A percentile compares a stretch with the other conserved stretches of the same genome.
These are phyloP conservation scores for Aspergillus leporis DNA, from an alignment of 495 filamentous ascomycete genomes.

Conservation along the genomic window DNA sequence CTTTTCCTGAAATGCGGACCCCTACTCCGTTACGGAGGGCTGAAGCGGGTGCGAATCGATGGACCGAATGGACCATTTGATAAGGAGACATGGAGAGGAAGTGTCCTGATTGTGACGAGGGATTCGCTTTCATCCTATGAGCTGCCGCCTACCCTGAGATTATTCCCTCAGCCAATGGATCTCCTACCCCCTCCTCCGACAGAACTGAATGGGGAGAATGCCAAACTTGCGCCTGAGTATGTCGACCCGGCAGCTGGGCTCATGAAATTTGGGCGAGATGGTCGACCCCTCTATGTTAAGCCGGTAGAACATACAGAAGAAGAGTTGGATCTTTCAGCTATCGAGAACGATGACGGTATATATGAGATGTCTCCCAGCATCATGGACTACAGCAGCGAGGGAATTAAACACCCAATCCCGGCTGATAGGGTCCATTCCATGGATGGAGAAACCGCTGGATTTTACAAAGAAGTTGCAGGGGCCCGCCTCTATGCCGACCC, in stretches of 20 bases:
- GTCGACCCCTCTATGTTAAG: slow-evolving; percentile 78
- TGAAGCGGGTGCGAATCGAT: slow-evolving; percentile 46
- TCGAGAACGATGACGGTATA: slow-evolving; percentile 79
- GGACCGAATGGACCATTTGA: slow-evolving; percentile 42
- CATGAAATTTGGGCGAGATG: slow-evolving; percentile 77
- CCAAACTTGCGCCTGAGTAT: slow-evolving; percentile 72
- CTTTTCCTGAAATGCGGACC: slow-evolving; percentile 89
- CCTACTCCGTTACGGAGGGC: slow-evolving; percentile 84
- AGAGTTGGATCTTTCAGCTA: slow-evolving; percentile 66
- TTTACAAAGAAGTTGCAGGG: slow-evolving; percentile 77
- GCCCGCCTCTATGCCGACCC: slow-evolving; percentile 79
- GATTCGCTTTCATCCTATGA: slow-evolving; percentile 81
- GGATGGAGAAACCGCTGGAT: slow-evolving; percentile 74
- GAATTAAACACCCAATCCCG: slow-evolving; percentile 39
- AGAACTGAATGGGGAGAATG: slow-evolving; percentile 60
- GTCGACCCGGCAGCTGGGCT: slow-evolving; percentile 87
- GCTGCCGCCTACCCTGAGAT: slow-evolving; percentile 69
- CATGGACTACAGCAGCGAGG: slow-evolving; percentile 41
- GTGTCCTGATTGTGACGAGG: slow-evolving; percentile 87
- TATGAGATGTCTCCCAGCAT: slow-evolving; percentile 61
- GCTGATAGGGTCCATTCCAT: slow-evolving; percentile 41
- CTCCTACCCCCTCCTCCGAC: slow-evolving; percentile 78
- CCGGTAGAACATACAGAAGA: slow-evolving; percentile 81
- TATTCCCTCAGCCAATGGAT: slow-evolving; percentile 86
- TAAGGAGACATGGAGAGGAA: slow-evolving; percentile 88